Base-by-base conservation (phyloP, 306 rosid genomes). In the Gastrolobium bilobum region DNA sequence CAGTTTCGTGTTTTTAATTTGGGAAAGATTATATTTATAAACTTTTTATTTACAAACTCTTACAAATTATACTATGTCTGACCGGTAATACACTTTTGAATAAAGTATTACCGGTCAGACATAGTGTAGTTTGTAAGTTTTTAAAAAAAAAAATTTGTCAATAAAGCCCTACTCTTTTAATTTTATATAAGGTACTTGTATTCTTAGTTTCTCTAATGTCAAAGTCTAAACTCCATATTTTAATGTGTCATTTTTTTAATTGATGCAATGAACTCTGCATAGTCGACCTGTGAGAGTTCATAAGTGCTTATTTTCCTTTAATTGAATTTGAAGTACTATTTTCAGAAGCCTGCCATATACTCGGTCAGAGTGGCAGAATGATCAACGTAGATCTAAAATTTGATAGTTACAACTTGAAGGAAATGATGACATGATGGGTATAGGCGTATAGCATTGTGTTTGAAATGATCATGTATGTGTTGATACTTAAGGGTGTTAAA, bases 231-330 rank as follows among this genome's bases (percentile, higher is more conserved):
- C 64, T 57, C 37, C 63, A 11, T 58, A 30, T 31, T 9, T 38
- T 15, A 7, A 20, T 42, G 71, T 59, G 51, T 50, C 47, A 20
- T 53, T 29, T 35, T 13, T 67, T 43, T 57, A 11, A 10, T 46
- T 63, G 13, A 57, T 72, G 71, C 70, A 74, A n/a, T 20, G 39
- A 64, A 70, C 14, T 54, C 15, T 75, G 58, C 35, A 51, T 50
- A 56, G 37, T 33, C 52, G 10, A n/a, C 66, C 61, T 1, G 52
- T 46, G 68, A 71, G 52, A 20, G 47, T 44, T 73, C 79, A 43
- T 46, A 4, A 61, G 59, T 54, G n/a, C 52, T 10, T 44, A 35
- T 66, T 73, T 65, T 57, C 54, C 46, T 35, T 66, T 66, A 66
- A 40, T 53, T 42, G 42, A 63, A 48, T 31, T 50, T 31, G 30